Evolutionary conservation across 2,329 filamentous ascomycete genomes (phyloP).

Genomic region (Cucurbitaria berberidis): DNA sequence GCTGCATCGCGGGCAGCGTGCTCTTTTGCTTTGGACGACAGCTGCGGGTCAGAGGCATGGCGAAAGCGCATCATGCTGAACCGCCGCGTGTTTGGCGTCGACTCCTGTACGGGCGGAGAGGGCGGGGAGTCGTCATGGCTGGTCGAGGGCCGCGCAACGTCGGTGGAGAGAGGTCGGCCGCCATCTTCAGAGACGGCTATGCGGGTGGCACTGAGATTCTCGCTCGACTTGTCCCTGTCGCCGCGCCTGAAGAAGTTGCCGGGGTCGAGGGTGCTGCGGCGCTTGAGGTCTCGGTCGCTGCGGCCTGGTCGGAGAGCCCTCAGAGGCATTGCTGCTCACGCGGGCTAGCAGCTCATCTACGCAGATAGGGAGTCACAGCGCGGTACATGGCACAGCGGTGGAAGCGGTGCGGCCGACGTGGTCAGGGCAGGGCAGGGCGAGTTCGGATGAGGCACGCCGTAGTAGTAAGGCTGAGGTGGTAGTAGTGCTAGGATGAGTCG

Average conservation of each 20-base stretch:
- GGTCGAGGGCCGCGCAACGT: conserved; percentile 28
- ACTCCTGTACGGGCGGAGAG: conserved; percentile 43
- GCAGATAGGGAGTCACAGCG: conserved; percentile 32
- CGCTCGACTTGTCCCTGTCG: conserved; percentile 37
- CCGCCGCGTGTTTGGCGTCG: conserved; percentile 54
- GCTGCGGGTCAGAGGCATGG: conserved; percentile 90
- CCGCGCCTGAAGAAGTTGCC: conserved; percentile 44
- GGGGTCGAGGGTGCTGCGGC: conserved; percentile 54
- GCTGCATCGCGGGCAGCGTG: conserved; percentile 56
- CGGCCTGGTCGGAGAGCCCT: conserved; percentile 46
- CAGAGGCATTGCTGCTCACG: conserved; percentile 49
- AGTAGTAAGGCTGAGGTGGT: conserved; percentile 18
- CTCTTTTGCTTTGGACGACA: conserved; percentile 76
- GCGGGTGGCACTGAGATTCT: conserved; percentile 33
- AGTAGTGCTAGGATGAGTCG: conserved; percentile 16
- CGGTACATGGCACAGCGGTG: conserved; percentile 43
- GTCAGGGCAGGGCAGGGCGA: conserved; percentile 7
- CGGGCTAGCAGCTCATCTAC: conserved; percentile 45
- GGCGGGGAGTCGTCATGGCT: conserved; percentile 29
- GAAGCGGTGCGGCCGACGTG: conserved; percentile 2
- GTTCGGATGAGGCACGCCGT: conserved; percentile 10
- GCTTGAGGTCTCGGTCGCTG: conserved; percentile 51
- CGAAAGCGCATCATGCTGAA: conserved; percentile 80
- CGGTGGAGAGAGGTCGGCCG: conserved; percentile 35
- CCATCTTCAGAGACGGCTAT: conserved; percentile 45